phyloP scores from a whole-genome alignment of 495 filamentous ascomycete species.

The Hypoxylon perforatum region DNA sequence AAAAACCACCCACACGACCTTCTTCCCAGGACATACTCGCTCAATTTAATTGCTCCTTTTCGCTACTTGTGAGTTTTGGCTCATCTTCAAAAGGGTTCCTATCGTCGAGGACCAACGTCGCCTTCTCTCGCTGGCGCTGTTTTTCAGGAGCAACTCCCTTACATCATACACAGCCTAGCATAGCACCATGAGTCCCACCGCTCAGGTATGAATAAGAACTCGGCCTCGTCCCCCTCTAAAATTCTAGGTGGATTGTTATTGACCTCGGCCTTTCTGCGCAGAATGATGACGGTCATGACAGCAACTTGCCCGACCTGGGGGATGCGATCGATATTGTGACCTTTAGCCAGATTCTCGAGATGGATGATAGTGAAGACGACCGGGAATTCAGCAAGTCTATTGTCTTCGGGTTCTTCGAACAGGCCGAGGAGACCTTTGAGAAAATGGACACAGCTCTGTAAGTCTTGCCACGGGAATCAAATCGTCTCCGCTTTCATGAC shows the following conservation, averaged over 20 bases:
- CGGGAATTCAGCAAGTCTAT: slow-evolving; percentile 83
- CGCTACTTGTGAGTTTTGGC: slow-evolving; percentile 25
- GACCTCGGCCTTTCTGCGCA: slow-evolving; percentile 15
- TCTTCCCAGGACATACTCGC: slow-evolving; percentile 35
- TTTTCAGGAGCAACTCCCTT: slow-evolving; percentile 22
- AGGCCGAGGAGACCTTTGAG: slow-evolving; percentile 84
- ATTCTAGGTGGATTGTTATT: slow-evolving; percentile 16
- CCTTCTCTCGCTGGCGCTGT: slow-evolving; percentile 29
- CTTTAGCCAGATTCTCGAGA: slow-evolving; percentile 95
- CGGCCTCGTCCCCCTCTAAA: slow-evolving; percentile 1
- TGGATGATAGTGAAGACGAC: slow-evolving; percentile 89
- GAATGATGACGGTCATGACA: slow-evolving; percentile 43
- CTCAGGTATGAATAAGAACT: slow-evolving; percentile 43
- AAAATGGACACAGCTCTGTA: slow-evolving; percentile 89
- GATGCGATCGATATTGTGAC: slow-evolving; percentile 81
- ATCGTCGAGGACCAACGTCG: slow-evolving; percentile 24
- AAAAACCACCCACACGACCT: slow-evolving; percentile 45
- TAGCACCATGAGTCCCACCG: slow-evolving; percentile 43
- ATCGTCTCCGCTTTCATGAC: slow-evolving; percentile 6
- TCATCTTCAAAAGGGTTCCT: slow-evolving; percentile 14
- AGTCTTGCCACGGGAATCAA: slow-evolving; percentile 44
- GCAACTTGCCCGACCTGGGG: slow-evolving; percentile 57
- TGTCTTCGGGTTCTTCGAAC: slow-evolving; percentile 91
- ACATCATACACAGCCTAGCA: slow-evolving; percentile 25
- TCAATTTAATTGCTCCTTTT: slow-evolving; percentile 23